A percentile compares a stretch with the other conserved stretches of the same genome.
Conservation (phyloP, 2,329 filamentous ascomycete genomes). For the Neonectria sp. region DNA sequence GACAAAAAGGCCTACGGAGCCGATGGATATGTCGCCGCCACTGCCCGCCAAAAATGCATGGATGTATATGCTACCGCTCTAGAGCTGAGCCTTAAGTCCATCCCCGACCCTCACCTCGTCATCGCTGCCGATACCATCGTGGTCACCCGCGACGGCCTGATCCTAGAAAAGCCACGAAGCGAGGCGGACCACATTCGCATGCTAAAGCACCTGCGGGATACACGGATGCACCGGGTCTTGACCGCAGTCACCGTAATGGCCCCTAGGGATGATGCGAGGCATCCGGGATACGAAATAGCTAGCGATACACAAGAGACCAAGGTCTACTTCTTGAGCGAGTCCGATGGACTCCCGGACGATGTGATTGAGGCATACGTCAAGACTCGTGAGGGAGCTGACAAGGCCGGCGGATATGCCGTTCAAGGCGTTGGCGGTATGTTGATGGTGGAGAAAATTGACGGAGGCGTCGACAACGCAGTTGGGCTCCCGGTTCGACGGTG, state of each 20-base stretch:
- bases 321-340: conserved; percentile 84
- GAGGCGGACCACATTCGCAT: conserved; percentile 88
- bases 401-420: conserved; percentile 95
- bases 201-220: conserved; percentile 86
- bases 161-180: conserved; percentile 91
- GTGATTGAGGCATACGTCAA: conserved; percentile 84
- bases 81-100: conserved; percentile 58
- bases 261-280: conserved; percentile 82
- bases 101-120: conserved; percentile 83
- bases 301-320: conserved; percentile 90
- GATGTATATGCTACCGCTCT: conserved; percentile 73
- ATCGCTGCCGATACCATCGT: conserved; percentile 94
- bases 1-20: conserved; percentile 82
- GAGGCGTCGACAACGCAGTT: conserved; percentile 93
- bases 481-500: conserved; percentile 87
- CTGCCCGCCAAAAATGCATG: conserved; percentile 86
- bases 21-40: conserved; percentile 92
- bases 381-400: conserved; percentile 94
- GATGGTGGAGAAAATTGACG: conserved; percentile 90
- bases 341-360: conserved; percentile 77
- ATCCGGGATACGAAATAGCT: conserved; percentile 89
- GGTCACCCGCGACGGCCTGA: conserved; percentile 79
- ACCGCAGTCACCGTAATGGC: conserved; percentile 89
- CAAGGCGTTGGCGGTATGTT: conserved; percentile 91
- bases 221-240: conserved; percentile 83